phyloP scores from a whole-genome alignment of 345 rosid genomes.

The Salix viminalis region DNA sequence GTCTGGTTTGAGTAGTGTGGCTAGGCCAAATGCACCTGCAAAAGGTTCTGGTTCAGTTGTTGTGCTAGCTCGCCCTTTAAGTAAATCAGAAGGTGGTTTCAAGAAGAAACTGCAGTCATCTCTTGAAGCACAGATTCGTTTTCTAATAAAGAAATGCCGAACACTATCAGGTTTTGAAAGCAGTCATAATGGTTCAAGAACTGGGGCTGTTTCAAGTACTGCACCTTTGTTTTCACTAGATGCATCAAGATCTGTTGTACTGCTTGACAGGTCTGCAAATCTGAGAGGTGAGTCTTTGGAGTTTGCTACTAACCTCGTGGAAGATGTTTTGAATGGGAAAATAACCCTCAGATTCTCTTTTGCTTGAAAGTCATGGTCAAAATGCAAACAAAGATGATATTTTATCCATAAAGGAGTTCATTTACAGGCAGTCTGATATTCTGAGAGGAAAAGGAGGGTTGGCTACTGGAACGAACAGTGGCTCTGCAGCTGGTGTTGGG shows the following conservation, averaged over 20 bases:
- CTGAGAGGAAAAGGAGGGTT: constrained; percentile 77
- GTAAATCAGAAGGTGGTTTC: constrained; percentile 64
- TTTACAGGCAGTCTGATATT: constrained; percentile 61
- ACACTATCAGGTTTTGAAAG: constrained; percentile 56
- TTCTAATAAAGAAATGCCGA: constrained; percentile 72
- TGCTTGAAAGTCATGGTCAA: constrained; percentile 63
- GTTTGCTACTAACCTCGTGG: constrained; percentile 60
- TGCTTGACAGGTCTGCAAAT: constrained; percentile 46
- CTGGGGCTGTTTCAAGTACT: constrained; percentile 51
- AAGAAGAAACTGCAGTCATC: constrained; percentile 74
- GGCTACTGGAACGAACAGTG: constrained; percentile 40
- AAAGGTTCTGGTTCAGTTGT: constrained; percentile 71
- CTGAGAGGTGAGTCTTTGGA: constrained; percentile 63
- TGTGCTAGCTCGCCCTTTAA: constrained; percentile 71
- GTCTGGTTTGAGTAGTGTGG: constrained; percentile 39
- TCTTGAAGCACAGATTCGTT: constrained; percentile 72
- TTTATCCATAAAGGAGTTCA: constrained; percentile 63
- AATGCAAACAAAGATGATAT: constrained; percentile 58
- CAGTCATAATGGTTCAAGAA: constrained; percentile 52
- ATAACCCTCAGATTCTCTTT: constrained; percentile 65
- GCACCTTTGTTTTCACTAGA: constrained; percentile 74
- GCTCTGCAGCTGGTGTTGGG: constrained; percentile 63
- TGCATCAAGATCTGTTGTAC: constrained; percentile 67
- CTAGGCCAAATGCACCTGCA: constrained; percentile 46
- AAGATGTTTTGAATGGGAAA: constrained; percentile 71